A percentile compares a stretch with the other conserved stretches of the same genome.
Evolutionary conservation across 1,139 yeast genomes (phyloP).

Genomic region (Yamadazyma jaroonii): DNA sequence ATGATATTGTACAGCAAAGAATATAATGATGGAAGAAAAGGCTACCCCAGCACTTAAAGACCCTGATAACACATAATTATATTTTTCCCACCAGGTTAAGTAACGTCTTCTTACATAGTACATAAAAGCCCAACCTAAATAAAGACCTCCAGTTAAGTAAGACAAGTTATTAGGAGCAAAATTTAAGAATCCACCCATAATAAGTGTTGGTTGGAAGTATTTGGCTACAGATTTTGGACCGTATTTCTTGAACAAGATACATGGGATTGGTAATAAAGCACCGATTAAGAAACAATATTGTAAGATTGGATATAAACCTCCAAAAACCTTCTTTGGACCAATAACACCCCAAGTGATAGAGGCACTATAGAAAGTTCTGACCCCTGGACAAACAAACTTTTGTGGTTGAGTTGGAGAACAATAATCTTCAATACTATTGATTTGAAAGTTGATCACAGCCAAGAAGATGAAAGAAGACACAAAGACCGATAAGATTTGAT

Average conservation of each 20-base stretch:
- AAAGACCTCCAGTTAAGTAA: slow-evolving; percentile 50
- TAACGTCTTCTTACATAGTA: slow-evolving; percentile 34
- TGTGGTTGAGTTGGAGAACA: slow-evolving; percentile 33
- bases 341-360: slow-evolving; percentile 64
- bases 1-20: slow-evolving; percentile 24
- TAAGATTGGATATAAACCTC: slow-evolving; percentile 45
- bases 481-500: slow-evolving; percentile 9
- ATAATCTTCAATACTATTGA: slow-evolving; percentile 29
- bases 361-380: slow-evolving; percentile 49
- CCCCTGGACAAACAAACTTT: slow-evolving; percentile 48
- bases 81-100: too few relatives aligned
- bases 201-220: slow-evolving; percentile 43
- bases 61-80: too few relatives aligned
- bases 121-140: slow-evolving; percentile 39
- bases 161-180: slow-evolving; percentile 56
- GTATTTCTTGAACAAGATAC: slow-evolving; percentile 36
- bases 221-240: slow-evolving; percentile 27
- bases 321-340: slow-evolving; percentile 53
- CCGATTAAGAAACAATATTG: slow-evolving; percentile 56
- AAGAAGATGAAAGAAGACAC: slow-evolving; percentile 43
- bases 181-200: slow-evolving; percentile 38
- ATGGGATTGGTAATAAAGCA: slow-evolving; percentile 41
- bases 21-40: too few relatives aligned
- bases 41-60: too few relatives aligned
- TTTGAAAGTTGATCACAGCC: slow-evolving; percentile 52